Conservation (phyloP, 352 stramenopile genomes). For the Phytophthora fragariaefolia region DNA sequence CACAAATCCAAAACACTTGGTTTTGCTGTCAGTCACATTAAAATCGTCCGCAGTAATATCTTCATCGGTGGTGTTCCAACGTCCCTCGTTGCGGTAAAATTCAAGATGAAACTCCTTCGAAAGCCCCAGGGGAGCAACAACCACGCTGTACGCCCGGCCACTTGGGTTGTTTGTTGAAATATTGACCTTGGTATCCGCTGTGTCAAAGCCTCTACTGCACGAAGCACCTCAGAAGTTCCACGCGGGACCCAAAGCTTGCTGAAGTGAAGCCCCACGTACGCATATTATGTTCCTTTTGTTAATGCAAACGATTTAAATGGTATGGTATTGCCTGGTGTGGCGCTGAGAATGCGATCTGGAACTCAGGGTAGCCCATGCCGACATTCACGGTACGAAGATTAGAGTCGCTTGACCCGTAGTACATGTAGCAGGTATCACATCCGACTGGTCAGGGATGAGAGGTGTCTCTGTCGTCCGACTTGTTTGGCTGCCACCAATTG, state of each 20-base stretch:
- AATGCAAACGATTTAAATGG: conserved; percentile 56
- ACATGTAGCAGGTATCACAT: neutral
- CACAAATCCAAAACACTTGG: conserved; percentile 60
- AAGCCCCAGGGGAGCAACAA: conserved; percentile 40
- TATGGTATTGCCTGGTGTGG: conserved; percentile 28
- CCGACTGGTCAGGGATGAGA: neutral
- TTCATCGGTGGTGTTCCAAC: conserved; percentile 1
- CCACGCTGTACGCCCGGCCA: conserved; percentile 25
- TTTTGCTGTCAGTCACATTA: conserved; percentile 25
- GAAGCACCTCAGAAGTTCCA: conserved; percentile 48
- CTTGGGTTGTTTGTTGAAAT: conserved; percentile 42
- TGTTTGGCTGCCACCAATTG: neutral
- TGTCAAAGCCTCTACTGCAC: conserved; percentile 51
- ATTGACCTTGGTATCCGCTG: conserved; percentile 44
- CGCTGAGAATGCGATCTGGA: conserved; percentile 46
- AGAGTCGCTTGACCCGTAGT: conserved; percentile 7
- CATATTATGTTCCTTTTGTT: conserved; percentile 58
- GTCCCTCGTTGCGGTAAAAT: conserved; percentile 49
- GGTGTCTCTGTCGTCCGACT: neutral
- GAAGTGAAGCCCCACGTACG: conserved; percentile 56
- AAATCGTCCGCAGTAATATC: conserved; percentile 20
- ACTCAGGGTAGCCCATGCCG: conserved; percentile 56
- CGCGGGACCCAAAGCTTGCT: conserved; percentile 49
- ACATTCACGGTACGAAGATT: conserved; percentile 26
- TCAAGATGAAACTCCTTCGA: conserved; percentile 64